These are phyloP conservation scores for Chrysoporthe austroafricana DNA, from an alignment of 2,329 filamentous ascomycete species.

Conservation along the genomic window DNA sequence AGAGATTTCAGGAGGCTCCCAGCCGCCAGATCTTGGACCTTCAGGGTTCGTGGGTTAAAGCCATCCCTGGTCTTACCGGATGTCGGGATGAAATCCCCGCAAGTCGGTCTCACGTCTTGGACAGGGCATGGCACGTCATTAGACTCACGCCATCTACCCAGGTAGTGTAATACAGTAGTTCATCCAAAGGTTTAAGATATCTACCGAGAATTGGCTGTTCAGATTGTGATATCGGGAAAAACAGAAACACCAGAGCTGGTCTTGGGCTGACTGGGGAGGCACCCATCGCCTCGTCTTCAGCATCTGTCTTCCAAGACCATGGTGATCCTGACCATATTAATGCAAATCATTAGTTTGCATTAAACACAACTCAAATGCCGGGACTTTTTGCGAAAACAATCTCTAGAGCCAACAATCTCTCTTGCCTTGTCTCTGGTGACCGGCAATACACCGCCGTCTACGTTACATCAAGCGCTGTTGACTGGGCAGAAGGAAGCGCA, in stretches of 20 bases:
- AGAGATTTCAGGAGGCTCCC: neutral
- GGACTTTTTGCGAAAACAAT: neutral
- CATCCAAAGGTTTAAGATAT: neutral
- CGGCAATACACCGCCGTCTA: neutral
- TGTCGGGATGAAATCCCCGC: constrained; percentile 21
- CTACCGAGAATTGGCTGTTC: neutral
- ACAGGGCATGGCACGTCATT: constrained; percentile 17
- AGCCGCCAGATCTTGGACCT: neutral
- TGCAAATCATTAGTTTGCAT: neutral
- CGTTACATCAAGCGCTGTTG: neutral
- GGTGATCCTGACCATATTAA: neutral
- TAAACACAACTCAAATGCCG: neutral
- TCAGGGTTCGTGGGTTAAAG: neutral
- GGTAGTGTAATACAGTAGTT: neutral
- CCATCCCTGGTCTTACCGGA: constrained; percentile 7
- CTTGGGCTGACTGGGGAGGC: neutral
- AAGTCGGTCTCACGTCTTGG: constrained; percentile 21
- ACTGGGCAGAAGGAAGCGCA: neutral
- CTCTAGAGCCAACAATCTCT: neutral
- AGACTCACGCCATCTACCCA: neutral
- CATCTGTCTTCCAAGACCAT: neutral
- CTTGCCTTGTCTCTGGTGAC: neutral
- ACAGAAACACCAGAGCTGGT: neutral
- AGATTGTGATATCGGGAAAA: neutral
- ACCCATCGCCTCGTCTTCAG: neutral